Conservation (phyloP, 2,329 filamentous ascomycete genomes). For the Diaporthe sp. region DNA sequence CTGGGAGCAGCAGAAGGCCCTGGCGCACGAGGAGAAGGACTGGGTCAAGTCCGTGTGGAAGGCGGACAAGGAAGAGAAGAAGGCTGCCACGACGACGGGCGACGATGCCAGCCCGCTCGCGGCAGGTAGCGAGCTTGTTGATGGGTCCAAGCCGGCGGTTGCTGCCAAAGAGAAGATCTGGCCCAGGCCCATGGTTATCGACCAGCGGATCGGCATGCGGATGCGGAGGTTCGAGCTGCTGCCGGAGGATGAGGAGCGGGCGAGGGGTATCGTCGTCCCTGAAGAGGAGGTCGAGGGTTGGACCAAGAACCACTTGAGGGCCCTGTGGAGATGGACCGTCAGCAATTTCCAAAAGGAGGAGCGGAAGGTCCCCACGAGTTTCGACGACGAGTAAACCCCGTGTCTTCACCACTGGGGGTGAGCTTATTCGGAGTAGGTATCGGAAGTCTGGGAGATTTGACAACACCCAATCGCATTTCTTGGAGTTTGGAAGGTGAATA, state of each 20-base stretch:
- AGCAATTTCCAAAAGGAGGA: conserved; percentile 57
- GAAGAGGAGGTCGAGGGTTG: conserved; percentile 80
- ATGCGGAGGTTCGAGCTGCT: conserved; percentile 85
- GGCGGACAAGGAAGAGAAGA: conserved; percentile 61
- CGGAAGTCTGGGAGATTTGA: not conserved
- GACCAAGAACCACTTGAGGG: conserved; percentile 72
- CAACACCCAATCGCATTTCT: conserved; percentile 8
- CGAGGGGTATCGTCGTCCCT: conserved; percentile 72
- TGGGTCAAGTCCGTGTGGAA: conserved; percentile 88
- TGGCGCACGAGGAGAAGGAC: conserved; percentile 81
- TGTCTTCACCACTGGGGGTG: not conserved
- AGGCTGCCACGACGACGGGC: conserved; percentile 50
- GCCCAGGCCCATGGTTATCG: conserved; percentile 80
- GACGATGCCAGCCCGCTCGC: conserved; percentile 38
- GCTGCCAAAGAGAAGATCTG: conserved; percentile 76
- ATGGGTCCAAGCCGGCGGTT: conserved; percentile 9
- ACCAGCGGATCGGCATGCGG: conserved; percentile 79
- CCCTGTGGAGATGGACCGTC: conserved; percentile 66
- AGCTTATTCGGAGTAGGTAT: not conserved
- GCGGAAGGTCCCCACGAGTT: conserved; percentile 54
- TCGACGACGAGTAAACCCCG: conserved; percentile 50
- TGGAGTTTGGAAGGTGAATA: conserved; percentile 7
- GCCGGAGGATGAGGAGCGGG: conserved; percentile 78
- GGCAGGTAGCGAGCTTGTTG: conserved; percentile 31
- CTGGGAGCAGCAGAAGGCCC: conserved; percentile 74